Evolutionary conservation across 2,329 filamentous ascomycete species (phyloP), one percentile per base, ranked within the genome.

Genomic region (Pyrenochaeta sp.): DNA sequence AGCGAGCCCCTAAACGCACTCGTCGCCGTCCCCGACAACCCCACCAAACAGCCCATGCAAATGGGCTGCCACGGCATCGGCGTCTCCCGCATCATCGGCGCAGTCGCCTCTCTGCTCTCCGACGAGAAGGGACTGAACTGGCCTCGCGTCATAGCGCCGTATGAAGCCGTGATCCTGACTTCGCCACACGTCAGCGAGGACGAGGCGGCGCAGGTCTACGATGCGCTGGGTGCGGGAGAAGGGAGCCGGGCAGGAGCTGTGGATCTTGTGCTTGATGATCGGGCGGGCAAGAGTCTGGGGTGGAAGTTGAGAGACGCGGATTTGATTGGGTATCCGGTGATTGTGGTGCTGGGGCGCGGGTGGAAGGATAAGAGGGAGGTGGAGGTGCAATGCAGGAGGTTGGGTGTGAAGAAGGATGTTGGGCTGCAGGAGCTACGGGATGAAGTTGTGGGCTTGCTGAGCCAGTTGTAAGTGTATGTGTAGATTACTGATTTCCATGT

Each of bases 11-110:
- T 99, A 1, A 75, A 80, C 6, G 88, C 89, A 1, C 77, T 72
- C 1, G 81, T 94, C 2, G 74, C 76, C 10, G 55, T 58, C 77
- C 18, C 80, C 74, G 18, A 61, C 56, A 21, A 52, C 55, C 49
- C 26, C 20, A 53, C 72, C 11, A 68, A 69, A 7, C 77, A 84
- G 0, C 78, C 85, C 0, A 80, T 96, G 62, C 84, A 96, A 54
- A 99, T 99, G 94, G 94, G 94, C 41, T 99, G 94, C 68, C 90
- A 96, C 65, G 94, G 94, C 1, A 95, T 99, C 49, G 94, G 94
- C 2, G 84, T 99, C 13, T 96, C 91, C 4, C 87, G 94, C 30
- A 85, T 99, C 59, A 86, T 99, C 49, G 91, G 87, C 7, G 90
- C 94, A 1, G 84, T 94, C 1, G 92, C 92, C 1, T 87, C 93